Evolutionary conservation across 202 grass and related monocot species (phyloP).

Genomic region (Schoenoplectus tabernaemontani): DNA sequence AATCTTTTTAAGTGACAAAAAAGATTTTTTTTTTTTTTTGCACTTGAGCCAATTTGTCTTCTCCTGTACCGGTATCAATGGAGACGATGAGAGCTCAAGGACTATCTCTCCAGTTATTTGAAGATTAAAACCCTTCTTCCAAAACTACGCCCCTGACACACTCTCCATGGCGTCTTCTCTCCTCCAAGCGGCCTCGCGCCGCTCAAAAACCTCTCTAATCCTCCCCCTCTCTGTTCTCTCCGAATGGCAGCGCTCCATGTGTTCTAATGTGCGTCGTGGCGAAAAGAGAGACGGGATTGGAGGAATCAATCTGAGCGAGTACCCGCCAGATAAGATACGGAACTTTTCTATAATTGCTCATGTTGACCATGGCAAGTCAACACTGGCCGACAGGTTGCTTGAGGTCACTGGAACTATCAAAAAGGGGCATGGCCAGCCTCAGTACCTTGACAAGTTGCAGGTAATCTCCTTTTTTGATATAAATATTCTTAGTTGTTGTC

Average conservation of each 20-base stretch:
- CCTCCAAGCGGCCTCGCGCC: conserved; percentile 5
- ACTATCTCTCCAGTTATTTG: not conserved
- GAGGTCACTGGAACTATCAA: conserved; percentile 90
- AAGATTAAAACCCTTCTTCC: conserved; percentile 8
- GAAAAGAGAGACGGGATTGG: not conserved
- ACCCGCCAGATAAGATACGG: conserved; percentile 30
- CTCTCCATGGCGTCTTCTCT: conserved; percentile 12
- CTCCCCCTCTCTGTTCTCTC: not conserved
- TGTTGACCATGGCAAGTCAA: conserved; percentile 90
- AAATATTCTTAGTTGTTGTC: not conserved
- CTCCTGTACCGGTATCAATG: not conserved
- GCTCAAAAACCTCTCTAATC: not conserved
- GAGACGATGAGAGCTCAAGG: not conserved
- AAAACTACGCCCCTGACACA: not conserved
- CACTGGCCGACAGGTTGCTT: conserved; percentile 72
- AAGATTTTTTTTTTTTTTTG: too few relatives aligned
- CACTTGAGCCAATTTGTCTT: too few relatives aligned
- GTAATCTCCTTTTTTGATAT: conserved; percentile 12
- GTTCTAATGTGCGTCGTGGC: not conserved
- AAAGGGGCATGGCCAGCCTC: conserved; percentile 76
- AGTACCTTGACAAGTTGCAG: conserved; percentile 92
- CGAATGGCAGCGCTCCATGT: not conserved
- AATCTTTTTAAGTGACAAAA: too few relatives aligned
- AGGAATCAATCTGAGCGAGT: conserved; percentile 1
- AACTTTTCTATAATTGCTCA: conserved; percentile 94